These are phyloP conservation scores for apple (Malus domestica) DNA, from an alignment of 306 rosid species.

Conservation along the genomic window DNA sequence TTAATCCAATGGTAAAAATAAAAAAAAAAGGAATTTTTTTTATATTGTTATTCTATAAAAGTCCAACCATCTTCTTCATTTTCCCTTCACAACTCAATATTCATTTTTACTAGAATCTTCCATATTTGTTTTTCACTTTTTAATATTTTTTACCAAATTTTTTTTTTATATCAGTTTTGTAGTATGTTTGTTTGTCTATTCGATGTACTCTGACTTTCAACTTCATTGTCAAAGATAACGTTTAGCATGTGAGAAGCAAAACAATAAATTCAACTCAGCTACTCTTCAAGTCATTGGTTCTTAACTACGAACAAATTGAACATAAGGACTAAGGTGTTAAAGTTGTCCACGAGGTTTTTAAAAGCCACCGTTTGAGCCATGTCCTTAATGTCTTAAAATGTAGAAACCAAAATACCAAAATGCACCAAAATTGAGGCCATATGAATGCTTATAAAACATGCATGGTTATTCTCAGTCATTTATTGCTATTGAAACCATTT, in stretches of 20 bases:
- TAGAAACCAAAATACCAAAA: conserved; percentile 20
- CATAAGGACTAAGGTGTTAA: background rate
- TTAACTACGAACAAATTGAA: background rate
- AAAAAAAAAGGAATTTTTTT: too few relatives aligned
- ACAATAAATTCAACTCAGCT: background rate
- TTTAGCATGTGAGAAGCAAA: background rate
- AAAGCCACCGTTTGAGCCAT: conserved; percentile 2
- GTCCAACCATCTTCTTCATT: too few relatives aligned
- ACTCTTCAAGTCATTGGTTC: background rate
- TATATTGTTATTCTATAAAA: too few relatives aligned
- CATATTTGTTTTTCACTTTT: too few relatives aligned
- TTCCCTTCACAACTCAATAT: too few relatives aligned
- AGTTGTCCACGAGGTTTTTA: background rate
- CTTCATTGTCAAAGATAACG: too few relatives aligned
- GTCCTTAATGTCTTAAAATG: conserved; percentile 45
- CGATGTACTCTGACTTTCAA: too few relatives aligned
- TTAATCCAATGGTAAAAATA: too few relatives aligned
- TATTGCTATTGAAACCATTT: conserved; percentile 19
- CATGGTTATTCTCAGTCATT: conserved; percentile 30
- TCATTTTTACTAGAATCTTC: too few relatives aligned
- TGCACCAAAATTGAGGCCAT: conserved; percentile 26
- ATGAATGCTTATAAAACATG: conserved; percentile 17
- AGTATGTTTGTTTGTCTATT: too few relatives aligned
- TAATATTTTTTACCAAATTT: too few relatives aligned
- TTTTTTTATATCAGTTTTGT: too few relatives aligned